These are phyloP conservation scores for Trametes punicea DNA, from an alignment of 768 basidiomycete genomes.

Conservation along the genomic window DNA sequence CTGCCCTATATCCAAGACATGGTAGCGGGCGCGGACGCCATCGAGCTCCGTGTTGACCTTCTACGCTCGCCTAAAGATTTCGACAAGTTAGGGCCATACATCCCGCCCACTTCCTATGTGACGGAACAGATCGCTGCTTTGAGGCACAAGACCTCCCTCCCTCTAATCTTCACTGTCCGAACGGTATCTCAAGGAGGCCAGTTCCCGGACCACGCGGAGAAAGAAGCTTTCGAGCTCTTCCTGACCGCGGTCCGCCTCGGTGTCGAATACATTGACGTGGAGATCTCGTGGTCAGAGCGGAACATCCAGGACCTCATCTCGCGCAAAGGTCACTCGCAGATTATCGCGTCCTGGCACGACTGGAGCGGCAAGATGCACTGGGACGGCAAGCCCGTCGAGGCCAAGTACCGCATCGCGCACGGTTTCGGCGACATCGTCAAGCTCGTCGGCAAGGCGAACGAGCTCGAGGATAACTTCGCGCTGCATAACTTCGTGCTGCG, in stretches of 20 bases:
- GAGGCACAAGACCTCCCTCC: constrained; percentile 72
- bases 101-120: constrained; percentile 72
- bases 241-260: constrained; percentile 76
- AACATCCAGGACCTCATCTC: constrained; percentile 54
- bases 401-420: constrained; percentile 65
- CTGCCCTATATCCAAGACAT: constrained; percentile 68
- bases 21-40: constrained; percentile 80
- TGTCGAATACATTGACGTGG: constrained; percentile 92
- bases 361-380: constrained; percentile 85
- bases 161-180: constrained; percentile 90
- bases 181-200: constrained; percentile 87
- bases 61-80: constrained; percentile 52
- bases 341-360: constrained; percentile 95
- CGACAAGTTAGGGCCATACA: constrained; percentile 46
- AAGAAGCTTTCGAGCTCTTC: constrained; percentile 73
- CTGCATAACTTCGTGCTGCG: constrained; percentile 68
- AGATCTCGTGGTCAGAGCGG: constrained; percentile 70
- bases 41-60: constrained; percentile 94
- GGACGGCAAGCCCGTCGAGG: constrained; percentile 61
- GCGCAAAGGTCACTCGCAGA: constrained; percentile 67
- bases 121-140: constrained; percentile 76
- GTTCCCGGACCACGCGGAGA: constrained; percentile 75
- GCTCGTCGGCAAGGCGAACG: constrained; percentile 81
- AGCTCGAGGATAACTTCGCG: constrained; percentile 73
- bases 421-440: constrained; percentile 86